A percentile compares a stretch with the other conserved stretches of the same genome.
phyloP scores from a whole-genome alignment of 495 filamentous ascomycete species.

The Tuber umbilicatum region DNA sequence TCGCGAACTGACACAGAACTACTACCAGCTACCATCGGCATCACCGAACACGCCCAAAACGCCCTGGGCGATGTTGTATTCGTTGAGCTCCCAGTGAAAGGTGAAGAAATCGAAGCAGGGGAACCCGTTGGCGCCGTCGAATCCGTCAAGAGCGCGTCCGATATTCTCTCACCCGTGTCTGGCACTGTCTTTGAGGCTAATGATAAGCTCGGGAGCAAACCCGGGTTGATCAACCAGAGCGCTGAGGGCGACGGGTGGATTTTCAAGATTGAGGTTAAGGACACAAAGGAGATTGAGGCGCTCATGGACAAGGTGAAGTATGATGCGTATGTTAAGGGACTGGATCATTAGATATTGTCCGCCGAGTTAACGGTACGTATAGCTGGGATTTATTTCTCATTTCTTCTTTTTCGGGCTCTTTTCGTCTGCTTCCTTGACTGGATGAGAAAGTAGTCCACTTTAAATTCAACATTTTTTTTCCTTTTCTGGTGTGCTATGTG shows the following conservation, averaged over 20 bases:
- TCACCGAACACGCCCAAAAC: slow-evolving; percentile 82
- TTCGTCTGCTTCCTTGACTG: neutral
- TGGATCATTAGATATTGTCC: neutral
- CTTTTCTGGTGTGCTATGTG: neutral
- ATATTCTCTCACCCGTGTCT: slow-evolving; percentile 81
- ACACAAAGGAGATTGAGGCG: slow-evolving; percentile 54
- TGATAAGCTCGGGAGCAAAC: slow-evolving; percentile 67
- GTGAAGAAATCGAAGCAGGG: slow-evolving; percentile 58
- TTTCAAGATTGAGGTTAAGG: slow-evolving; percentile 69
- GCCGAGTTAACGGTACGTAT: neutral
- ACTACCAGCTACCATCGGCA: slow-evolving; percentile 65
- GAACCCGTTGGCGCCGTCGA: slow-evolving; percentile 90
- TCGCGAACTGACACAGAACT: slow-evolving; percentile 6
- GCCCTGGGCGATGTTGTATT: slow-evolving; percentile 92
- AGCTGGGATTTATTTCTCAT: neutral
- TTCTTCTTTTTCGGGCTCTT: neutral
- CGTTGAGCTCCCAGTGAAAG: slow-evolving; percentile 76
- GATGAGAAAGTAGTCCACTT: neutral
- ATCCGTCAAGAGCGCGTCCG: slow-evolving; percentile 94
- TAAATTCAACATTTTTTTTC: neutral
- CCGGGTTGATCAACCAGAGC: slow-evolving; percentile 70
- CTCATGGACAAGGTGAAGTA: slow-evolving; percentile 72
- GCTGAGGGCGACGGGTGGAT: slow-evolving; percentile 84
- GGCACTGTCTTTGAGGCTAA: slow-evolving; percentile 72
- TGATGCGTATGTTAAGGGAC: slow-evolving; percentile 59